Evolutionary conservation across 2,329 filamentous ascomycete genomes (phyloP).

Genomic region (Coniella lustricola): DNA sequence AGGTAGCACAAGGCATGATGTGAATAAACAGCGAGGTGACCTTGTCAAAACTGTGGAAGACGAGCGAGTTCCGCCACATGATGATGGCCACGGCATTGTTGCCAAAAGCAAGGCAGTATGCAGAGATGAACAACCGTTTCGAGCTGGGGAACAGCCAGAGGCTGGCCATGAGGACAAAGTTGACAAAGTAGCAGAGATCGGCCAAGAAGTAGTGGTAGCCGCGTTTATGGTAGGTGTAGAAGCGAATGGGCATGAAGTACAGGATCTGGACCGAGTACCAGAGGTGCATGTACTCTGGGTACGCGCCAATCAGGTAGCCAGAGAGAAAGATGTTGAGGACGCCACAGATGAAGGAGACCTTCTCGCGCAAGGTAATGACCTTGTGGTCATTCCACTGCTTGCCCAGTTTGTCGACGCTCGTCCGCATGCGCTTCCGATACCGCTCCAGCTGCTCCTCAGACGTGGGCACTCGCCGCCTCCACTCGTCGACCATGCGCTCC

Average conservation of each 20-base stretch:
- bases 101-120: constrained; percentile 87
- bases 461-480: constrained; percentile 76
- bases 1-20: constrained; percentile 92
- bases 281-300: constrained; percentile 76
- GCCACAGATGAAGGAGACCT: constrained; percentile 91
- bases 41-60: constrained; percentile 98
- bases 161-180: constrained; percentile 71
- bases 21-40: constrained; percentile 98
- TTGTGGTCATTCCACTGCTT: constrained; percentile 84
- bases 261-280: constrained; percentile 86
- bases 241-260: constrained; percentile 97
- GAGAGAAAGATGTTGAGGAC: constrained; percentile 97
- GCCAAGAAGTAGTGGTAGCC: constrained; percentile 97
- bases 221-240: constrained; percentile 80
- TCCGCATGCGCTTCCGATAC: constrained; percentile 80
- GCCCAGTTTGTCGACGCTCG: constrained; percentile 80
- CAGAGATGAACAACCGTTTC: constrained; percentile 84
- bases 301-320: constrained; percentile 84
- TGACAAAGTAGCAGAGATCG: constrained; percentile 98
- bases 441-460: constrained; percentile 89
- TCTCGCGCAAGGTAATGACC: constrained; percentile 82
- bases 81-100: constrained; percentile 98
- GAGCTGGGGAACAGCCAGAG: constrained; percentile 89
- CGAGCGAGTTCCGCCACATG: constrained; percentile 98
- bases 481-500: constrained; percentile 86